Percentiles rank a stretch among this genome's conserved stretches.
phyloP scores from a whole-genome alignment of 1,139 yeast species.

The Geotrichum klebahnii region DNA sequence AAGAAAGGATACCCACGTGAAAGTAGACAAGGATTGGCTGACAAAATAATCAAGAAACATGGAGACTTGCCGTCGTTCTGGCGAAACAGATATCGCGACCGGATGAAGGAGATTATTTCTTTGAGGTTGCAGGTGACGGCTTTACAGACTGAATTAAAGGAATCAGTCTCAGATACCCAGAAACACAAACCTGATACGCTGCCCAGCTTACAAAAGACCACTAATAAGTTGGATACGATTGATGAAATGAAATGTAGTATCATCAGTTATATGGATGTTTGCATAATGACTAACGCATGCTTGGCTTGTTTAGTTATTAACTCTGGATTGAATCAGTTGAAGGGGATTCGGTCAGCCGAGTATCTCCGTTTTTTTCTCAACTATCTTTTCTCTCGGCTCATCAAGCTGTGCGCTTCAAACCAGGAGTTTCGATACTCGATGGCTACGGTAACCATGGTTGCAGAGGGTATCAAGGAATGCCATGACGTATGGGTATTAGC shows the following conservation, averaged over 20 bases:
- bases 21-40: not conserved
- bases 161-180: not conserved
- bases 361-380: slow-evolving; percentile 7
- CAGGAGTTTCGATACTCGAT: not conserved
- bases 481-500: slow-evolving; percentile 1
- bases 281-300: no score
- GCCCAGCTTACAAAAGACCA: no score
- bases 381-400: not conserved
- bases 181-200: not conserved
- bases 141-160: not conserved
- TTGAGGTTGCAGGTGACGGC: slow-evolving; percentile 2
- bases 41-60: slow-evolving; percentile 7
- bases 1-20: slow-evolving; percentile 11
- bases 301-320: not conserved
- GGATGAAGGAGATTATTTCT: slow-evolving; percentile 7
- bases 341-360: slow-evolving; percentile 1
- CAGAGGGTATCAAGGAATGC: not conserved
- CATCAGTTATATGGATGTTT: no score
- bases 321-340: not conserved
- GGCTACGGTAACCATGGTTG: not conserved
- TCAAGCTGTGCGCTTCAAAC: not conserved
- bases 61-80: slow-evolving; percentile 17
- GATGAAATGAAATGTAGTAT: slow-evolving; percentile 10
- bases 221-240: no score
- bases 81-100: slow-evolving; percentile 12